Evolutionary conservation across 306 rosid genomes (phyloP).

Genomic region (Acacia confusa): DNA sequence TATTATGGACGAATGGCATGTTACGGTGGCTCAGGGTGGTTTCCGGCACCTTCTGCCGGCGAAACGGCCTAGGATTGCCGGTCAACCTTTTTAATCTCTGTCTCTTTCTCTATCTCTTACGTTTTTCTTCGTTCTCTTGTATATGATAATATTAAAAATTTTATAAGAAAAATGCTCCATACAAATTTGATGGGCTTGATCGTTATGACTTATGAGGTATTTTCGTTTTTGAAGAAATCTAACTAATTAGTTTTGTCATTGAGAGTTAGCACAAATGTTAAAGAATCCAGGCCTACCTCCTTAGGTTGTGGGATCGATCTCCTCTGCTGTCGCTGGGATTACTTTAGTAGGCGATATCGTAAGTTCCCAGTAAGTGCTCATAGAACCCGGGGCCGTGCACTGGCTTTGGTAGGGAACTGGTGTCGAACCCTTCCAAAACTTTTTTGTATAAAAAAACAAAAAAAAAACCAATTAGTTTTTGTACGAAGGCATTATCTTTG

Average conservation of each 20-base stretch:
- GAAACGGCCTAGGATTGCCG: slow-evolving; percentile 60
- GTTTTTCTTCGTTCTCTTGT: neutral
- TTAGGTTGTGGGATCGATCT: too few species aligned
- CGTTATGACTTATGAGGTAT: neutral
- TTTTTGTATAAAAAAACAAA: too few species aligned
- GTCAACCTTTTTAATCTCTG: slow-evolving; percentile 41
- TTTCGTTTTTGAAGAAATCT: neutral
- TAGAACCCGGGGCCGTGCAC: too few species aligned
- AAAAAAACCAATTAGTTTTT: neutral
- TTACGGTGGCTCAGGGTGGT: slow-evolving; percentile 37
- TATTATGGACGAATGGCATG: slow-evolving; percentile 57
- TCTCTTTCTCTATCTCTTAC: neutral
- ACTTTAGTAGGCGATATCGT: too few species aligned
- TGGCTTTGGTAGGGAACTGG: too few species aligned
- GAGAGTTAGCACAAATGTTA: too few species aligned
- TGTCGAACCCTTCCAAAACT: too few species aligned
- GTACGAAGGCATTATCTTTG: neutral
- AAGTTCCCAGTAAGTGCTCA: too few species aligned
- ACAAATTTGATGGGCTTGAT: neutral
- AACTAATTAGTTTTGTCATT: neutral
- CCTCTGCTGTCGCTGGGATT: too few species aligned
- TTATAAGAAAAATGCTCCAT: neutral
- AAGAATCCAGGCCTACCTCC: too few species aligned
- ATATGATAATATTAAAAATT: neutral
- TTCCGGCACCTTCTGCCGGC: slow-evolving; percentile 53